Base-by-base conservation (phyloP, 139 green algal species). In the Klebsormidium nitens region DNA sequence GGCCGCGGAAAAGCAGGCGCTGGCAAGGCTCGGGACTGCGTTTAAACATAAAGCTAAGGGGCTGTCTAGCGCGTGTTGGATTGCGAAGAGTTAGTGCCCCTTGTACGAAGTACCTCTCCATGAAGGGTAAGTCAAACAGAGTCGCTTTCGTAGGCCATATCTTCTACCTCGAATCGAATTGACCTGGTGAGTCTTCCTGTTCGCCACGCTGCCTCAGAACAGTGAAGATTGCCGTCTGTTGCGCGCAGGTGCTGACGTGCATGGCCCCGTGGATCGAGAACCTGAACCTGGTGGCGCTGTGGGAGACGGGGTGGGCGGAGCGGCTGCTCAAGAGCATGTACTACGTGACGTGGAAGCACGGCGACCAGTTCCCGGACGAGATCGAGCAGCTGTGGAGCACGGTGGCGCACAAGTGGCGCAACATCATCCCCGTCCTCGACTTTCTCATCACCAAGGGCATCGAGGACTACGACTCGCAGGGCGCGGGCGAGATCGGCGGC, bases 231-330 rank as follows among this genome's bases (percentile, higher is more conserved):
- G n/a, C n/a, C n/a, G n/a, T n/a, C n/a, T 8, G 55, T 11, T 62
- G 28, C 28, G 8, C 36, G 1, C 72, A 85, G 5, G 82, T 90
- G 55, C 82, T 97, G 50, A 80, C 81, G 29, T 88, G 82, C 66
- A 83, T 97, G 42, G 80, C 84, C 26, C 89, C 92, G 19, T 97
- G 92, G 92, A 87, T 96, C 73, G 83, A 92, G 37, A 89, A 90
- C 74, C 75, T 96, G 11, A 85, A 75, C 63, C 85, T 97, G 31
- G 66, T 70, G 0, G 75, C 85, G 1, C 77, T 87, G 31, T 93
- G 87, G 85, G 86, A 89, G 66, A 79, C 82, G 40, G 77, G 79
- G 23, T 95, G 86, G 79, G 75, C 35, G 34, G 89, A 95, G 77
- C 72, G 81, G 23, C 80, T 95, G 66, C 81, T 96, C n/a, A 88